Evolutionary conservation across 345 rosid genomes (phyloP).

Genomic region (thale cress (Arabidopsis thaliana)): DNA sequence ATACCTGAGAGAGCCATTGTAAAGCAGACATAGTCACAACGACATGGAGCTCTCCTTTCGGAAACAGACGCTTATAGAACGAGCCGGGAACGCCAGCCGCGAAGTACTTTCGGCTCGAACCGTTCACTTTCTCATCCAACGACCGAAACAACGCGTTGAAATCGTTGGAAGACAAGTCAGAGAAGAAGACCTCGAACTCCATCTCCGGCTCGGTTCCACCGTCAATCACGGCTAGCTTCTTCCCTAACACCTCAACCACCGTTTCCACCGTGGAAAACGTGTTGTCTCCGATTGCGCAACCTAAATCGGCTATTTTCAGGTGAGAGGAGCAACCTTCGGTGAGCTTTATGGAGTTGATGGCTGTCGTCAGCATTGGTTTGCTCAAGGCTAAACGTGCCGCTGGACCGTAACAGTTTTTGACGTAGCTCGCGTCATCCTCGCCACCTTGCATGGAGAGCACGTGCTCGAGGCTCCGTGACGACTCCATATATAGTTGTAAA

Average conservation of each 20-base stretch:
- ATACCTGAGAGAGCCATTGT: slow-evolving; percentile 67
- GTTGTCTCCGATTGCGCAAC: slow-evolving; percentile 60
- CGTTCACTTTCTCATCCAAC: slow-evolving; percentile 11
- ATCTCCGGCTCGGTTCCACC: slow-evolving; percentile 28
- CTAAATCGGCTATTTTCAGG: slow-evolving; percentile 57
- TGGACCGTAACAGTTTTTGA: slow-evolving; percentile 55
- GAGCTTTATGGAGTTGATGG: slow-evolving; percentile 51
- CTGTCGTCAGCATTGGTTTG: slow-evolving; percentile 54
- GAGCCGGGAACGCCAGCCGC: slow-evolving; percentile 63
- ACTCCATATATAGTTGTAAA: slow-evolving; percentile 32
- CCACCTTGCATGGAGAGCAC: slow-evolving; percentile 66
- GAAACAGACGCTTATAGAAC: slow-evolving; percentile 58
- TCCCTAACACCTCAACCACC: slow-evolving; percentile 49
- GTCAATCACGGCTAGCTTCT: slow-evolving; percentile 22
- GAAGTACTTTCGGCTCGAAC: slow-evolving; percentile 40
- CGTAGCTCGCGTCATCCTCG: slow-evolving; percentile 56
- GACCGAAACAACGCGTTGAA: slow-evolving; percentile 54
- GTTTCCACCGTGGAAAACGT: slow-evolving; percentile 46
- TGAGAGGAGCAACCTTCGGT: slow-evolving; percentile 21
- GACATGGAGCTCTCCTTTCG: slow-evolving; percentile 55
- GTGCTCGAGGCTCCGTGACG: slow-evolving; percentile 45
- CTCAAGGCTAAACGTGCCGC: slow-evolving; percentile 53
- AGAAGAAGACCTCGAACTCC: slow-evolving; percentile 58
- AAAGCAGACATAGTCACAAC: slow-evolving; percentile 62
- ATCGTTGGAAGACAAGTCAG: slow-evolving; percentile 61